A percentile compares a stretch with the other conserved stretches of the same genome.
Conservation (phyloP, 1,139 yeast species). For the Yamadazyma siamensis region DNA sequence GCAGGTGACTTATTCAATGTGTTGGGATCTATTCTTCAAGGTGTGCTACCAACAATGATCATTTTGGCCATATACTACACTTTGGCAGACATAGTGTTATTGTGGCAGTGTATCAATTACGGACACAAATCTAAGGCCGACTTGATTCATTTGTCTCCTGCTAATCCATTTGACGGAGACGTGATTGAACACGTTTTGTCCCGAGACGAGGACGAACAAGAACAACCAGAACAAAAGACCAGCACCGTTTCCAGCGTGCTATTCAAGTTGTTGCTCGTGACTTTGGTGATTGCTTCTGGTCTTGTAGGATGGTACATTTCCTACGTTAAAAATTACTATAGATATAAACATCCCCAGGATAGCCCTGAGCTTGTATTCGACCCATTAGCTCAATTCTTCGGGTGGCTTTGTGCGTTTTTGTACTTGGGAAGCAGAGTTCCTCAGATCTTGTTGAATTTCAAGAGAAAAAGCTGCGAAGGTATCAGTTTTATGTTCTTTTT, state of each 20-base stretch:
- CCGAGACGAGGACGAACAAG: constrained; percentile 25
- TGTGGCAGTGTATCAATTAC: constrained; percentile 78
- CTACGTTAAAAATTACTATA: constrained; percentile 35
- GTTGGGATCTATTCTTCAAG: constrained; percentile 82
- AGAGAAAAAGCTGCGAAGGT: constrained; percentile 89
- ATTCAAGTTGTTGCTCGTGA: constrained; percentile 62
- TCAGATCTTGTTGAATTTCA: constrained; percentile 76
- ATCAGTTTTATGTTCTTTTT: constrained; percentile 86
- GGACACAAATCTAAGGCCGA: constrained; percentile 55
- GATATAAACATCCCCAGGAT: constrained; percentile 25
- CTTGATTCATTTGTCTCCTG: constrained; percentile 81
- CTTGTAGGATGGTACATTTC: constrained; percentile 83
- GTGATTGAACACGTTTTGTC: constrained; percentile 56
- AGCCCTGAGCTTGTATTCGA: constrained; percentile 51
- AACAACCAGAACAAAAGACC: constrained; percentile 9
- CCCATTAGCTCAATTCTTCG: constrained; percentile 80
- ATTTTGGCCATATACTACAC: constrained; percentile 89
- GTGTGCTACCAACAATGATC: constrained; percentile 89
- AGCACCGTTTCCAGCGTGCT: constrained; percentile 8
- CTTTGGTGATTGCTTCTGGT: constrained; percentile 71
- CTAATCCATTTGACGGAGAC: constrained; percentile 77
- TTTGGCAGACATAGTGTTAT: constrained; percentile 77
- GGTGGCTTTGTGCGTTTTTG: constrained; percentile 85
- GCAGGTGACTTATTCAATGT: constrained; percentile 91
- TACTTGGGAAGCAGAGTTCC: constrained; percentile 90